Evolutionary conservation across 2,329 filamentous ascomycete species (phyloP).

Genomic region (Hymenoscyphus fraxineus): DNA sequence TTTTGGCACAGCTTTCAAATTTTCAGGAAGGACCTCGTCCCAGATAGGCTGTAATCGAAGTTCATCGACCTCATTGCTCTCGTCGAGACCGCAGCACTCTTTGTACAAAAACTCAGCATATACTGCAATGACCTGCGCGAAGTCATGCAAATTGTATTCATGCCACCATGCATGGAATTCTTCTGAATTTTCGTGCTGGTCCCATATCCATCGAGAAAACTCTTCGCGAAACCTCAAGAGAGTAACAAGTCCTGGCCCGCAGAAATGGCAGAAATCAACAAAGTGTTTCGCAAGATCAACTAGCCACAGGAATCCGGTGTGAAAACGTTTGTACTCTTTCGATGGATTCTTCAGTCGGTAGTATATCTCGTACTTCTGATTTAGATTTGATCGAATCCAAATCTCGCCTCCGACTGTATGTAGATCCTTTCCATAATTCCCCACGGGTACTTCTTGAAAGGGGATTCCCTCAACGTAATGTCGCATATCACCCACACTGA

Average conservation of each 20-base stretch:
- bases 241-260: constrained; percentile 37
- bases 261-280: constrained; percentile 52
- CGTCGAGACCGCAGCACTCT: constrained; percentile 49
- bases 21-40: constrained; percentile 32
- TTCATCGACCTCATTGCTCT: constrained; percentile 12
- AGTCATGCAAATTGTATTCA: constrained; percentile 54
- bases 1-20: constrained; percentile 31
- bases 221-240: constrained; percentile 53
- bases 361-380: constrained; percentile 48
- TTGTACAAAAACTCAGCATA: constrained; percentile 63
- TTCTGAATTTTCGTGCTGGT: constrained; percentile 40
- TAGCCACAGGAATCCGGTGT: constrained; percentile 65
- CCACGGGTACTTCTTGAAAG: constrained; percentile 60
- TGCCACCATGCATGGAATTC: constrained; percentile 53
- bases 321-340: constrained; percentile 58
- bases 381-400: constrained; percentile 58
- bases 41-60: constrained; percentile 35
- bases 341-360: constrained; percentile 59
- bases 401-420: constrained; percentile 50
- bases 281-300: constrained; percentile 68
- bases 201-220: constrained; percentile 56
- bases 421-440: constrained; percentile 55
- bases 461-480: constrained; percentile 52
- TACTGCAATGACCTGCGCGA: constrained; percentile 55
- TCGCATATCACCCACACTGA: constrained; percentile 43